Evolutionary conservation across 768 basidiomycete genomes (phyloP).

Genomic region (Hygrophorus pudorinus): DNA sequence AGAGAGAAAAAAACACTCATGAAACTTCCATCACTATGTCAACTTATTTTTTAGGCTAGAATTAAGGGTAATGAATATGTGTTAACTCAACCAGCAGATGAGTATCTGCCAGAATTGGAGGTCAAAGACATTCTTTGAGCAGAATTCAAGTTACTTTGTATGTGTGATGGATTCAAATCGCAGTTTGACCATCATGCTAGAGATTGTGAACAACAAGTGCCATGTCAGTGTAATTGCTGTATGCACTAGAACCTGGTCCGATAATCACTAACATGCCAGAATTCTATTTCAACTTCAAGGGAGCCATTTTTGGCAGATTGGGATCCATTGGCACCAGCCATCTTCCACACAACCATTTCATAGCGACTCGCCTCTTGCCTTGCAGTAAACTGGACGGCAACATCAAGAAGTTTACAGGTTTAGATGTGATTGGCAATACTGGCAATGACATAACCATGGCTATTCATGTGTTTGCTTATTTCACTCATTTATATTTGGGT

Average conservation of each 20-base stretch:
- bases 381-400: constrained; percentile 6
- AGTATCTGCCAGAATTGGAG: no score
- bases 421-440: constrained; percentile 8
- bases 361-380: constrained; percentile 12
- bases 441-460: constrained; percentile 7
- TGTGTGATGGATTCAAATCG: no score
- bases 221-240: constrained; percentile 1
- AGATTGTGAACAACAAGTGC: constrained; percentile 10
- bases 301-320: constrained; percentile 7
- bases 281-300: constrained; percentile 7
- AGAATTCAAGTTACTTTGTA: no score
- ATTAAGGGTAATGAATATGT: no score
- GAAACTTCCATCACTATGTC: no score
- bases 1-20: neutral
- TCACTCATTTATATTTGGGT: constrained; percentile 4
- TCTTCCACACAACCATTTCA: constrained; percentile 9
- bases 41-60: constrained; percentile 4
- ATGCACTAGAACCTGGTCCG: neutral
- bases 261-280: neutral
- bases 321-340: constrained; percentile 5
- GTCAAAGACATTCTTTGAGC: no score
- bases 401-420: constrained; percentile 15
- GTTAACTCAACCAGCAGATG: no score
- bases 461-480: constrained; percentile 16
- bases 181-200: no score